Base-by-base conservation (phyloP, 2,329 filamentous ascomycete species). In the Phyllosticta capitalensis region DNA sequence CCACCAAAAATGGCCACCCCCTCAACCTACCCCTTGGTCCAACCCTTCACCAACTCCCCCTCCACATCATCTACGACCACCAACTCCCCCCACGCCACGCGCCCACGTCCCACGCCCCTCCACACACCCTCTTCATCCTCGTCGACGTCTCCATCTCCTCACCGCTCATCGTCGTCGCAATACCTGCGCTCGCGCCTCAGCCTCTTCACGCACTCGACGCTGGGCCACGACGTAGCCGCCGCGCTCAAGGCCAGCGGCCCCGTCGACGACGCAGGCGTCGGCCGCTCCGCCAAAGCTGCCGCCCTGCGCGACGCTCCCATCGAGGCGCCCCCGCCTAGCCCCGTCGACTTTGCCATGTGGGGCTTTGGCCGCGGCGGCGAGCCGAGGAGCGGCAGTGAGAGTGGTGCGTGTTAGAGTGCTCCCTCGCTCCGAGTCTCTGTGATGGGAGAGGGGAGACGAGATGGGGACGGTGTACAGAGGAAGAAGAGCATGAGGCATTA, bases 141-240 rank as follows among this genome's bases (percentile, higher is more conserved):
- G 14, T 45, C 38, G 4, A 45, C 38, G 7, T n/a, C 38, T n/a
- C 38, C 65, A 33, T 69, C 67, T 21, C 69, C 62, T 53, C 61
- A 68, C 7, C 68, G 68, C 19, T 64, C 63, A 24, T 71, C 68
- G 19, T 67, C 54, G 61, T 53, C 64, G 24, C 64, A 65, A 64
- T 69, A 68, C 66, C 72, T 72, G 54, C 73, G 72, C 64, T 69
- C 73, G 63, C 72, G 71, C 67, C 73, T 75, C 62, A 73, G 72
- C 55, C 70, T 75, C 69, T 66, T 72, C 64, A 74, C 71, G 59
- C 71, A 73, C 67, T 68, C 70, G 21, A 71, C 70, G 1, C 72
- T 75, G 56, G 70, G 72, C 59, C 71, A 71, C 67, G 72, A 74
- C 63, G 69, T 74, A 57, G 70, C 69, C 61, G 73, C 71, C 17